Evolutionary conservation across 345 rosid species (phyloP), one percentile per base, ranked within the genome.

Genomic region (Hevea brasiliensis): DNA sequence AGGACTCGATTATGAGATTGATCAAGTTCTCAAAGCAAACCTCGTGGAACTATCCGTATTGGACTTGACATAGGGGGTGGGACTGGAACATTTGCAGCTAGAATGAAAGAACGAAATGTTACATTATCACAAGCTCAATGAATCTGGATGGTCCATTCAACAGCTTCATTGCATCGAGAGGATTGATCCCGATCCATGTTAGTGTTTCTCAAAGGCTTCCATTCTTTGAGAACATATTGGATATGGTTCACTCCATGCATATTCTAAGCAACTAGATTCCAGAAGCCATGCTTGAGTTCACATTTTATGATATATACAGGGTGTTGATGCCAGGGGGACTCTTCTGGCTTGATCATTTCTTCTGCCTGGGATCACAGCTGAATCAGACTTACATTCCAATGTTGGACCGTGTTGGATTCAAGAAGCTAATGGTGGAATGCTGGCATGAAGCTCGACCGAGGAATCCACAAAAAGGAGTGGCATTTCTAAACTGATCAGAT

Each of bases 1-100:
- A 24, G 75, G 67, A 24, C 79, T 84, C 7, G 79, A 82, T 68
- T 85, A 84, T 45, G 80, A 84, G 5, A 81, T 89, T 41, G 87
- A 87, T 60, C 61, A 72, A 58, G 86, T 87, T 35, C 78, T 84
- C 17, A 15, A 27, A 18, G 66, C 50, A 3, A 86, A 68, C 79
- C 82, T 6, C 54, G 0, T 0, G 84, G 89, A 0, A 82, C 65
- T 0, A 75, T 86, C 53, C 80, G 89, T 0, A 81, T 86, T 12
- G 88, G 90, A n/a, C 76, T 79, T 3, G 92, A 84, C 79, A 77
- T 86, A 3, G 85, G 89, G n/a, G 85, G 84, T 0, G 85, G 86
- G 5, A 69, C 73, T 0, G 87, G 87, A 6, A 84, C 84, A 4
- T 89, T 89, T 55, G 89, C 93, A 0, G 93, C 88, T 2, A 76